Evolutionary conservation across 2,329 filamentous ascomycete species (phyloP).

Genomic region (Pseudogymnoascus sp.): DNA sequence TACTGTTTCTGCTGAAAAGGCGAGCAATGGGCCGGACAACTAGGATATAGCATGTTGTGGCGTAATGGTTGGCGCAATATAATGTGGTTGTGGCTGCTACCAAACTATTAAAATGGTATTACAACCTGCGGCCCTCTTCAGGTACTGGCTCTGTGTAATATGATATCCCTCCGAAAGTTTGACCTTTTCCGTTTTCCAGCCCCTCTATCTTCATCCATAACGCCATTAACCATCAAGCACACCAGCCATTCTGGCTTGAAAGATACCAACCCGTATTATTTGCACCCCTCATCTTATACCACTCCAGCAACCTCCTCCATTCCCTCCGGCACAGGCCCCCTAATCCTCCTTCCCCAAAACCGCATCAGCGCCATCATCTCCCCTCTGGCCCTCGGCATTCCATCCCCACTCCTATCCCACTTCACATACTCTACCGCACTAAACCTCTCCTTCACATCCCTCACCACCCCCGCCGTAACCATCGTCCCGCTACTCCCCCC

Average conservation of each 20-base stretch:
- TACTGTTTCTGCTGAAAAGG: neutral
- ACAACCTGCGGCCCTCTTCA: neutral
- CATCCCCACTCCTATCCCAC: conserved; percentile 65
- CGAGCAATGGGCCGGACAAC: too few species aligned
- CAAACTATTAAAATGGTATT: neutral
- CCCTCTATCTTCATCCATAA: neutral
- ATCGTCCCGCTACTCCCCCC: conserved; percentile 45
- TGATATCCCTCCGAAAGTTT: neutral
- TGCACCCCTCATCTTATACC: neutral
- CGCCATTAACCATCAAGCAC: neutral
- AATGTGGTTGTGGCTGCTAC: neutral
- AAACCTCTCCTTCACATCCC: conserved; percentile 60
- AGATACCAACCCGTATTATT: neutral
- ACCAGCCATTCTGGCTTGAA: neutral
- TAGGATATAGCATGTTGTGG: neutral
- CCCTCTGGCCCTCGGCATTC: conserved; percentile 74
- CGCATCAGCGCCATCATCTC: conserved; percentile 90
- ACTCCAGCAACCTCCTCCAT: conserved; percentile 38
- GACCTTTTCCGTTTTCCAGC: neutral
- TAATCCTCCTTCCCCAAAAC: conserved; percentile 63
- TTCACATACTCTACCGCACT: conserved; percentile 57
- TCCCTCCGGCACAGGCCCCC: conserved; percentile 44
- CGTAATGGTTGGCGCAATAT: neutral
- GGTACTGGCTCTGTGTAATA: neutral
- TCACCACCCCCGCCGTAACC: conserved; percentile 55